A percentile compares a stretch with the other conserved stretches of the same genome.
Conservation (phyloP, 257 asterid genomes). For the Fraxinus pennsylvanica region DNA sequence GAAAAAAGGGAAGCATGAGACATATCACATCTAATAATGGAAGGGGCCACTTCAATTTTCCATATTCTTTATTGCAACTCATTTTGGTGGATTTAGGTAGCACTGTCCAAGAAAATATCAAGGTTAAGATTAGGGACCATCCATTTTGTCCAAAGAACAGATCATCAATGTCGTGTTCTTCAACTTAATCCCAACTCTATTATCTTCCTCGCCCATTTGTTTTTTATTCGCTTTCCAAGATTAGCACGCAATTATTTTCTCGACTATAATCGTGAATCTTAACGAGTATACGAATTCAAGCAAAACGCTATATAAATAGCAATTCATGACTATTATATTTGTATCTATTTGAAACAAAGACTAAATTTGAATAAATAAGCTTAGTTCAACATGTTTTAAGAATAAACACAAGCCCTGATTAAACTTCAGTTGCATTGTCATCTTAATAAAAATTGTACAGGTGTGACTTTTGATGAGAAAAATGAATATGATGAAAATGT, state of each 20-base stretch:
- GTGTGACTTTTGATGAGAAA: too few relatives aligned
- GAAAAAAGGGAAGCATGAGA: neutral
- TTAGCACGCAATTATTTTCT: neutral
- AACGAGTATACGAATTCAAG: neutral
- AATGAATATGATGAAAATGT: too few relatives aligned
- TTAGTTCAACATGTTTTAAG: too few relatives aligned
- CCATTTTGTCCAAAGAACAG: conserved; percentile 16
- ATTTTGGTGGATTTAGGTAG: neutral
- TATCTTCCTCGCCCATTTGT: neutral
- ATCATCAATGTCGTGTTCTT: conserved; percentile 19
- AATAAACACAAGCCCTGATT: too few relatives aligned
- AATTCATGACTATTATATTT: too few relatives aligned
- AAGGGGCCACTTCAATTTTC: conserved; percentile 17
- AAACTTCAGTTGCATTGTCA: too few relatives aligned
- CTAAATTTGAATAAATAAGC: too few relatives aligned
- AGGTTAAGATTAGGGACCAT: conserved; percentile 24
- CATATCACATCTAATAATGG: neutral
- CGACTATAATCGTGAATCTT: neutral
- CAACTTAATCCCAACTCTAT: conserved; percentile 9
- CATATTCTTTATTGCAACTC: neutral
- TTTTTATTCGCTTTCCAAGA: neutral
- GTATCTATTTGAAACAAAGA: too few relatives aligned
- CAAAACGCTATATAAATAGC: neutral
- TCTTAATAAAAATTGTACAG: too few relatives aligned
- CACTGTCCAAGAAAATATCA: conserved; percentile 8